Evolutionary conservation across 768 basidiomycete species (phyloP).

Genomic region (Termitomyces sp.): DNA sequence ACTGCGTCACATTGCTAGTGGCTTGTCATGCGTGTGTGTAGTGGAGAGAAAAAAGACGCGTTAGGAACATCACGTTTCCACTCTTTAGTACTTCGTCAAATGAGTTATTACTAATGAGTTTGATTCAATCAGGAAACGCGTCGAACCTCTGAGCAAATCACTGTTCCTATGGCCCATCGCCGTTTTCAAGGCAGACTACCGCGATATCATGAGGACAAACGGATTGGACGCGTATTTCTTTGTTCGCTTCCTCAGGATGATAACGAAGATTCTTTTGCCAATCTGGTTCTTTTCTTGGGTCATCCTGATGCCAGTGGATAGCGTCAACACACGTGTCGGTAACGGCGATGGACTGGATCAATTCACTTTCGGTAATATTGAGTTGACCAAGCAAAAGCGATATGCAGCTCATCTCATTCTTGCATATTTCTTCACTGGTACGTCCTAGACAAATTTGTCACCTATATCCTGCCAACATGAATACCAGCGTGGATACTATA

Average conservation of each 20-base stretch:
- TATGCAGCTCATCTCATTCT: constrained; percentile 78
- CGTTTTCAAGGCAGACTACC: constrained; percentile 57
- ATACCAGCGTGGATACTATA: constrained; percentile 76
- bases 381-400: constrained; percentile 39
- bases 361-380: constrained; percentile 82
- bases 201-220: constrained; percentile 58
- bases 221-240: constrained; percentile 93
- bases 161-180: constrained; percentile 63
- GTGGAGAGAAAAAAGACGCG: neutral
- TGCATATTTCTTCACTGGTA: constrained; percentile 74
- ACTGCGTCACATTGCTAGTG: neutral
- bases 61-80: neutral
- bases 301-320: constrained; percentile 73
- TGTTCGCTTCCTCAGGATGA: constrained; percentile 83
- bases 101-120: neutral
- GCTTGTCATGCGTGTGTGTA: too few relatives aligned
- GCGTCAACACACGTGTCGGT: constrained; percentile 41
- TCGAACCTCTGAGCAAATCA: constrained; percentile 40
- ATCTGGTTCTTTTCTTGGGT: constrained; percentile 91
- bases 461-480: neutral
- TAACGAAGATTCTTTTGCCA: constrained; percentile 76
- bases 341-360: constrained; percentile 53
- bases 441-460: constrained; percentile 19
- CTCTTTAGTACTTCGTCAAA: neutral
- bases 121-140: constrained; percentile 46